phyloP scores from a whole-genome alignment of 495 filamentous ascomycete genomes.

The Talaromyces stipitatus region DNA sequence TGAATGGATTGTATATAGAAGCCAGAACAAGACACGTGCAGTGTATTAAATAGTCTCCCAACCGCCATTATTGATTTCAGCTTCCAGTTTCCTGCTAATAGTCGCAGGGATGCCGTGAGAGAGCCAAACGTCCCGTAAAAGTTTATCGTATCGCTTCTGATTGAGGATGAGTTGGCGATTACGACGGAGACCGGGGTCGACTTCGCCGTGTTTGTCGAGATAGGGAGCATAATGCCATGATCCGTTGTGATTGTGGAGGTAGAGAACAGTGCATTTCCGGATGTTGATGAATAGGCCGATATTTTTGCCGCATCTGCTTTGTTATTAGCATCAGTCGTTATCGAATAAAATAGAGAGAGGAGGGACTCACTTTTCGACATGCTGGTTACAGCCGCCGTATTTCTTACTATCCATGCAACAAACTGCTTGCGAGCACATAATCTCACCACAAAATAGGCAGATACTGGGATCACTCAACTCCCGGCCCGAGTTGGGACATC shows the following conservation, averaged over 20 bases:
- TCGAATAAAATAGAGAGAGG: not conserved
- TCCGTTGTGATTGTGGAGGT: slow-evolving; percentile 71
- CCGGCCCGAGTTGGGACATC: slow-evolving; percentile 83
- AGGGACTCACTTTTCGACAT: slow-evolving; percentile 69
- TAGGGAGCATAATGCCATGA: slow-evolving; percentile 86
- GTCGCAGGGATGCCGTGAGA: slow-evolving; percentile 79
- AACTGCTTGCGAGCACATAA: slow-evolving; percentile 89
- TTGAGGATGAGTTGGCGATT: slow-evolving; percentile 83
- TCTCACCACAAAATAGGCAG: slow-evolving; percentile 91
- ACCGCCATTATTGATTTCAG: slow-evolving; percentile 90
- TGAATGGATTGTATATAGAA: not conserved
- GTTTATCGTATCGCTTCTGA: slow-evolving; percentile 84
- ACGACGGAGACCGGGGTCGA: slow-evolving; percentile 75
- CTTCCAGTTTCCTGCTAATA: slow-evolving; percentile 83
- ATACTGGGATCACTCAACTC: slow-evolving; percentile 83
- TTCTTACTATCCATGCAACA: slow-evolving; percentile 72
- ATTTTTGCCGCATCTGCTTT: slow-evolving; percentile 70
- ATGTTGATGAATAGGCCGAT: slow-evolving; percentile 94
- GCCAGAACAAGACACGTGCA: not conserved
- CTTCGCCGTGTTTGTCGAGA: slow-evolving; percentile 90
- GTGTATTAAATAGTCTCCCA: slow-evolving; percentile 79
- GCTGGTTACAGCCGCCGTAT: slow-evolving; percentile 82
- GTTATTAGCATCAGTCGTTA: slow-evolving; percentile 9
- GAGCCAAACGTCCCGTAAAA: slow-evolving; percentile 82
- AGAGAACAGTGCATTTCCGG: slow-evolving; percentile 84